Percentiles rank a stretch among this genome's conserved stretches.
These are phyloP conservation scores for Globisporangium middletonii DNA, from an alignment of 352 stramenopile species.

Conservation along the genomic window DNA sequence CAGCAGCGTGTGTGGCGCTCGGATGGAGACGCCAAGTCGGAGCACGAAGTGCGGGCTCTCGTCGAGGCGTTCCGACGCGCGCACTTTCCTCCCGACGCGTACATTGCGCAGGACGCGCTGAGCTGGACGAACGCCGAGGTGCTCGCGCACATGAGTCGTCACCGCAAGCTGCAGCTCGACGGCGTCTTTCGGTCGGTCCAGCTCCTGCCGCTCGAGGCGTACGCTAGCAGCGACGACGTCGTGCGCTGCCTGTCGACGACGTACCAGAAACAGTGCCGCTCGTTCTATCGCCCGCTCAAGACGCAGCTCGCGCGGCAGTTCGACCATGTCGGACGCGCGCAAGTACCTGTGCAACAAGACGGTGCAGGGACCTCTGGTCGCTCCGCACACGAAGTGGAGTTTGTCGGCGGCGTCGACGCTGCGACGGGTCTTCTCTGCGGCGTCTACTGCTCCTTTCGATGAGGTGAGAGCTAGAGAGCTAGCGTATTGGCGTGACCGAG, in stretches of 20 bases:
- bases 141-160: conserved; percentile 17
- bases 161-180: conserved; percentile 14
- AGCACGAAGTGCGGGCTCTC: background rate
- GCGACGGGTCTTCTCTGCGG: too few species aligned
- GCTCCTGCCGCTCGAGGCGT: background rate
- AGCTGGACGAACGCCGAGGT: conserved; percentile 15
- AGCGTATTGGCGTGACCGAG: too few species aligned
- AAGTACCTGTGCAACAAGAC: background rate
- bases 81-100: conserved; percentile 6
- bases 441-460: too few species aligned
- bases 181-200: background rate
- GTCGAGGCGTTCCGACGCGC: background rate
- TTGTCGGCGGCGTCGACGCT: too few species aligned
- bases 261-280: conserved; percentile 22
- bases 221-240: background rate
- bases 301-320: conserved; percentile 14
- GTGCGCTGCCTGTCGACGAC: conserved; percentile 7
- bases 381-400: too few species aligned
- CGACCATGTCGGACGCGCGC: conserved; percentile 1
- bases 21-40: background rate
- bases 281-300: conserved; percentile 24
- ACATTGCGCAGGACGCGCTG: conserved; percentile 16
- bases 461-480: too few species aligned
- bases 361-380: too few species aligned
- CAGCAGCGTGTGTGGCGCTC: conserved; percentile 3